Conservation (phyloP, 2,329 filamentous ascomycete species). For the Alternaria brassicicola region DNA sequence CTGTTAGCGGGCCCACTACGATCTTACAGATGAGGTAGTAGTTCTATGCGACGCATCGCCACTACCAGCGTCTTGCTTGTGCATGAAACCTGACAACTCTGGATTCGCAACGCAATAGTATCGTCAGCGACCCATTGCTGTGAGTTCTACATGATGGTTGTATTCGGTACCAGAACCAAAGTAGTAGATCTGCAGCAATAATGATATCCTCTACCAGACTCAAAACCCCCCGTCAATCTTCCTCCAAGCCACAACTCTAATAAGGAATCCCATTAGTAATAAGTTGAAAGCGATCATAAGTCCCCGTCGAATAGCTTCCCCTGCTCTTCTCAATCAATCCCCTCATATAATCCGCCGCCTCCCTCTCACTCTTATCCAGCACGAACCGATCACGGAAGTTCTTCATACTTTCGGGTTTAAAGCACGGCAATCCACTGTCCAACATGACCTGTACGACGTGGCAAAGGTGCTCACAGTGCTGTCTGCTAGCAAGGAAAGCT, state of each 20-base stretch:
- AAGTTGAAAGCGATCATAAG: slow-evolving; percentile 98
- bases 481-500: slow-evolving; percentile 85
- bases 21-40: too few relatives aligned
- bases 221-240: not conserved
- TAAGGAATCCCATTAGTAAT: slow-evolving; percentile 98
- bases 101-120: rapidly evolving
- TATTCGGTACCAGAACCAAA: not conserved
- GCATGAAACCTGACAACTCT: not conserved
- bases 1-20: too few relatives aligned
- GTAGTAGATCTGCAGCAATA: not conserved
- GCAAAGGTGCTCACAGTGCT: slow-evolving; percentile 84
- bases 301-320: slow-evolving; percentile 86
- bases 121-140: not conserved
- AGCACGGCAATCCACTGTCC: slow-evolving; percentile 93
- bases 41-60: not conserved
- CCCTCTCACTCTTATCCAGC: slow-evolving; percentile 85
- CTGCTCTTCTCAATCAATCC: slow-evolving; percentile 89
- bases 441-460: slow-evolving; percentile 95
- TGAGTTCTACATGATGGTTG: not conserved
- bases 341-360: slow-evolving; percentile 93
- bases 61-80: not conserved
- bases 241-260: slow-evolving; percentile 50
- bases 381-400: slow-evolving; percentile 95
- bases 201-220: not conserved
- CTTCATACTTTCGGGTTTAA: slow-evolving; percentile 92